Conservation (phyloP, 768 basidiomycete genomes). For the Chalciporus pseudorubinellus region DNA sequence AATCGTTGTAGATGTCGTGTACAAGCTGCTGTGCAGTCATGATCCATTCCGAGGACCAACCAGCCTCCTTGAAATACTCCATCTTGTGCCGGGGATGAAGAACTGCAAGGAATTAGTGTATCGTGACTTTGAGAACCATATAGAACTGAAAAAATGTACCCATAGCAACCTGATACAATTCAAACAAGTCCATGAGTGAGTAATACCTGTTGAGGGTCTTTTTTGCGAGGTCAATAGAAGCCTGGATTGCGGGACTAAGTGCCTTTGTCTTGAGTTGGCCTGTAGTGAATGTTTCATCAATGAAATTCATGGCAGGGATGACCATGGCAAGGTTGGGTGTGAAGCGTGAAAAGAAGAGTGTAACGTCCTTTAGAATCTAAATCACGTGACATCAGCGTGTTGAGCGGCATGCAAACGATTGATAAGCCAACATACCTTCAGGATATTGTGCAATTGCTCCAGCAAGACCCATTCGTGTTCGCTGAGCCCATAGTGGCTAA, state of each 20-base stretch:
- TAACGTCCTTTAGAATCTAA: conserved; percentile 25
- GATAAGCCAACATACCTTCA: conserved; percentile 12
- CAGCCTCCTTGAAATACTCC: conserved; percentile 25
- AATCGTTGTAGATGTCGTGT: conserved; percentile 14
- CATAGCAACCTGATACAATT: conserved; percentile 29
- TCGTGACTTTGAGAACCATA: background rate
- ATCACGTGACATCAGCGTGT: conserved; percentile 8
- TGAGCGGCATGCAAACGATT: conserved; percentile 8
- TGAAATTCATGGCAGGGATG: conserved; percentile 35
- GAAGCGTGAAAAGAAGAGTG: conserved; percentile 26
- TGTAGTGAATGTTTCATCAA: conserved; percentile 24
- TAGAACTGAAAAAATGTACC: conserved; percentile 12
- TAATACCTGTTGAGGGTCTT: conserved; percentile 28
- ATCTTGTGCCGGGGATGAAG: conserved; percentile 32
- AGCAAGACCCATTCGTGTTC: conserved; percentile 23
- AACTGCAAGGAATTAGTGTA: conserved; percentile 15
- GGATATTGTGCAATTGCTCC: conserved; percentile 6
- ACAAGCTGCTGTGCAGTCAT: conserved; percentile 19
- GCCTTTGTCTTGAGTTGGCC: background rate
- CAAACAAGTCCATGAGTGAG: conserved; percentile 18
- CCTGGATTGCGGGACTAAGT: background rate
- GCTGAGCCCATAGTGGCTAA: conserved; percentile 13
- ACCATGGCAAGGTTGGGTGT: conserved; percentile 25
- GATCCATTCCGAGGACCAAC: conserved; percentile 30
- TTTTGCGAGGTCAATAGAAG: conserved; percentile 16